Evolutionary conservation across 805 yeast genomes (phyloP).

Genomic region (Komagataella kurtzmanii): DNA sequence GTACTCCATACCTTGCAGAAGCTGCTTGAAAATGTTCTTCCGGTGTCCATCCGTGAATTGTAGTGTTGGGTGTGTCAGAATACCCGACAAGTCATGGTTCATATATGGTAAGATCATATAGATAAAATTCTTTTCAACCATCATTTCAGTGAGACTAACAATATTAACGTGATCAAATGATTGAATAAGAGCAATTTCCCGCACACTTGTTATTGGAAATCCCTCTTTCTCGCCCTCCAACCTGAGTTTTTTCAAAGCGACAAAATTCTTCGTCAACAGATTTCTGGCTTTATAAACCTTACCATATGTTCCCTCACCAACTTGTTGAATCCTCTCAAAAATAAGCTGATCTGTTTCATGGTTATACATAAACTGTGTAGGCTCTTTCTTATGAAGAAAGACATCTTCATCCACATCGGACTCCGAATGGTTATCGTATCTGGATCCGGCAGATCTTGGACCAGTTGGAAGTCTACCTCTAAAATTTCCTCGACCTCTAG

Average conservation of each 20-base stretch:
- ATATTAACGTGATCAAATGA: constrained; percentile 72
- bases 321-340: constrained; percentile 70
- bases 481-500: background rate
- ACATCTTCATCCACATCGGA: background rate
- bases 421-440: background rate
- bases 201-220: constrained; percentile 87
- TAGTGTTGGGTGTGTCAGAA: constrained; percentile 65
- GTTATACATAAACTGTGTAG: constrained; percentile 7
- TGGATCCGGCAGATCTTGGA: background rate
- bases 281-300: constrained; percentile 86
- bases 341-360: constrained; percentile 19
- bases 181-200: constrained; percentile 82
- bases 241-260: constrained; percentile 79
- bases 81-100: constrained; percentile 87
- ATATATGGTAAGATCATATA: constrained; percentile 90
- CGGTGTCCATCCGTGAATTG: constrained; percentile 47
- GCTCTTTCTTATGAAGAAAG: background rate
- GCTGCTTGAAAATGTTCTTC: constrained; percentile 52
- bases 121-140: constrained; percentile 64
- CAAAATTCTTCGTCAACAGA: constrained; percentile 47
- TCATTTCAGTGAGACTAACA: constrained; percentile 75
- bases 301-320: constrained; percentile 99
- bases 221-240: constrained; percentile 88
- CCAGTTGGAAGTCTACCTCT: constrained; percentile 1
- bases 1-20: constrained; percentile 56